Evolutionary conservation across 1,284 basidiomycete genomes (phyloP), one percentile per base, ranked within the genome.

Genomic region (Xerocomus minutiporus): DNA sequence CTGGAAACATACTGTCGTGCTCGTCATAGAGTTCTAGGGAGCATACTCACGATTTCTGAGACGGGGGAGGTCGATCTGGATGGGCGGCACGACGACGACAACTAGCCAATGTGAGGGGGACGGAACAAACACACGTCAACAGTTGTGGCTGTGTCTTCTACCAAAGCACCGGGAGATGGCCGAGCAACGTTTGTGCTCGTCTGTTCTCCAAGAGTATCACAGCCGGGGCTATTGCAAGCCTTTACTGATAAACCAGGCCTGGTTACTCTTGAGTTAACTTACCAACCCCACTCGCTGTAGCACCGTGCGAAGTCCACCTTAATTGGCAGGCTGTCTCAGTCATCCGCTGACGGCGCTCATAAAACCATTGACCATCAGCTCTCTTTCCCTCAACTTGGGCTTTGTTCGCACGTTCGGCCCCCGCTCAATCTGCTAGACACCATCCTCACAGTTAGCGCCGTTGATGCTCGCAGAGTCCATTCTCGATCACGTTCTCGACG

Each of bases 401-500:
- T 29, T 48, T 39, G 23, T 40, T 44, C 48, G 45, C 55, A 35
- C 38, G 34, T 45, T 46, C 39, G 45, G 43, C 49, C 11, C 17
- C 29, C 35, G 17, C 44, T 41, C 52, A 35, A 36, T 44, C 46
- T 39, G 8, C 46, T 39, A 46, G 46, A 17, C n/a, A 9, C 40
- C 28, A 36, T 31, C 25, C 51, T 42, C 41, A 32, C 29, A 39
- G 46, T 35, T 32, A 39, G 26, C 17, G 17, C 35, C 32, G 43
- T 67, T 58, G 50, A 84, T 86, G 83, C 75, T 84, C 44, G 78
- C 82, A 53, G 75, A 79, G 54, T 71, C 82, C 56, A 61, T 80
- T 57, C 71, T 84, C 57, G 83, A 84, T 65, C 69, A 83, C 62
- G 71, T 75, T 51, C 85, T 83, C 69, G 81, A 81, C 62, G 83